These are phyloP conservation scores for Starmerella floris DNA, from an alignment of 805 yeast genomes.

Conservation along the genomic window DNA sequence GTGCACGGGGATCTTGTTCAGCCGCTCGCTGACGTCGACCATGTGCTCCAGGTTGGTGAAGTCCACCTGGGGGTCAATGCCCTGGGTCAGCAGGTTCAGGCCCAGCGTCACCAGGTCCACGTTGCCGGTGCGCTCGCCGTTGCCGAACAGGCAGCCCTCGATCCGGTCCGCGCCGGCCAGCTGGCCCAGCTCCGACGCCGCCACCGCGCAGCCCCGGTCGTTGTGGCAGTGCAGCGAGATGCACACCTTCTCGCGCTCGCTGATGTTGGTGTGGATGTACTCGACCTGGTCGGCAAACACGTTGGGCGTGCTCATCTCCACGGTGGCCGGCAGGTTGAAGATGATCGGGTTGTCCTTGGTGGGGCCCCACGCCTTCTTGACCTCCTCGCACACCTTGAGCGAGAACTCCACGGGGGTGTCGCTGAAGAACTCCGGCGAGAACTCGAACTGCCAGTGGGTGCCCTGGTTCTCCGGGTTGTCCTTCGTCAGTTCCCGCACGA, in stretches of 20 bases:
- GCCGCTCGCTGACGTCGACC: conserved; percentile 60
- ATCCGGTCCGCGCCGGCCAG: conserved; percentile 81
- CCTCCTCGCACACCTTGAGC: conserved; percentile 57
- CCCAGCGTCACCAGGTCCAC: conserved; percentile 72
- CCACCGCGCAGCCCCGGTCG: conserved; percentile 82
- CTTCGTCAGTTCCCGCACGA: conserved; percentile 55
- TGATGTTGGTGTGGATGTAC: conserved; percentile 47
- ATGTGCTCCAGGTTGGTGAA: conserved; percentile 53
- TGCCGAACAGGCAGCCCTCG: conserved; percentile 75
- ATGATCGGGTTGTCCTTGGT: conserved; percentile 51
- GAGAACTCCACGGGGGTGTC: conserved; percentile 57
- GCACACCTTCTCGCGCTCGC: conserved; percentile 56
- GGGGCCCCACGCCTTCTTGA: conserved; percentile 63
- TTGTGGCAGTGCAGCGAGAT: conserved; percentile 73
- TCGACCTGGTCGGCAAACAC: conserved; percentile 77
- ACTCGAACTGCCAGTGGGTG: conserved; percentile 64
- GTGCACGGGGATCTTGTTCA: conserved; percentile 69
- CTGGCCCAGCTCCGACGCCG: conserved; percentile 71
- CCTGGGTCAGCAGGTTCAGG: conserved; percentile 66
- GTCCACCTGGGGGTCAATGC: conserved; percentile 56
- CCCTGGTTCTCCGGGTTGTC: conserved; percentile 33
- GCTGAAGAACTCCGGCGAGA: conserved; percentile 68
- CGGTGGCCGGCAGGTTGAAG: conserved; percentile 75
- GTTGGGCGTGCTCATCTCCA: conserved; percentile 69
- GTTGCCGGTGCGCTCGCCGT: conserved; percentile 80